These are phyloP conservation scores for Dactylellina drechsleri DNA, from an alignment of 2,329 filamentous ascomycete genomes.

Conservation along the genomic window DNA sequence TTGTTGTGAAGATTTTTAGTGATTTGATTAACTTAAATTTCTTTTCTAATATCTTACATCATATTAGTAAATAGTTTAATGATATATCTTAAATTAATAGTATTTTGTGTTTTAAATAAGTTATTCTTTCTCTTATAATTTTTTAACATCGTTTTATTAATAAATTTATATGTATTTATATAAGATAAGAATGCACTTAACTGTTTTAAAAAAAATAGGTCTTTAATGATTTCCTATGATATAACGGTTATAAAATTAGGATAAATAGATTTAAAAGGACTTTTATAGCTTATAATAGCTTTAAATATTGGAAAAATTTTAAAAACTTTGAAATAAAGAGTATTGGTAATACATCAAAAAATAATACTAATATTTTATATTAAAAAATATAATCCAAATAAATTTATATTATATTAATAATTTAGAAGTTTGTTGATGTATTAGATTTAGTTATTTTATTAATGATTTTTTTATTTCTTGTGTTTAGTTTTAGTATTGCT, in stretches of 20 bases:
- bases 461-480: constrained; percentile 18
- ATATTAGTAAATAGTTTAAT: constrained; percentile 66
- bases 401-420: constrained; percentile 55
- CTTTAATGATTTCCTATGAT: constrained; percentile 3
- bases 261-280: constrained; percentile 64
- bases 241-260: constrained; percentile 60
- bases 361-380: constrained; percentile 66
- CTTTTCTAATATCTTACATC: constrained; percentile 62
- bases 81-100: constrained; percentile 65
- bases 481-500: neutral
- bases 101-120: constrained; percentile 65
- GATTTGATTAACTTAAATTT: constrained; percentile 59
- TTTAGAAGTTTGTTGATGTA: neutral
- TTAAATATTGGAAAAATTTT: constrained; percentile 64
- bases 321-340: constrained; percentile 63
- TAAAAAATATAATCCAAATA: constrained; percentile 63
- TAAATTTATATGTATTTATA: constrained; percentile 24
- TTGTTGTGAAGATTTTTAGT: constrained; percentile 69
- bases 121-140: constrained; percentile 16
- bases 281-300: constrained; percentile 61
- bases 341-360: constrained; percentile 59
- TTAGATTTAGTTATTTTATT: neutral
- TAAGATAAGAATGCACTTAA: constrained; percentile 32
- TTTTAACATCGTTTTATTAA: constrained; percentile 19
- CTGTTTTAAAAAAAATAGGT: constrained; percentile 11